A percentile compares a stretch with the other conserved stretches of the same genome.
phyloP scores from a whole-genome alignment of 73 alveolate genomes.

The Tetrahymena elliotti region DNA sequence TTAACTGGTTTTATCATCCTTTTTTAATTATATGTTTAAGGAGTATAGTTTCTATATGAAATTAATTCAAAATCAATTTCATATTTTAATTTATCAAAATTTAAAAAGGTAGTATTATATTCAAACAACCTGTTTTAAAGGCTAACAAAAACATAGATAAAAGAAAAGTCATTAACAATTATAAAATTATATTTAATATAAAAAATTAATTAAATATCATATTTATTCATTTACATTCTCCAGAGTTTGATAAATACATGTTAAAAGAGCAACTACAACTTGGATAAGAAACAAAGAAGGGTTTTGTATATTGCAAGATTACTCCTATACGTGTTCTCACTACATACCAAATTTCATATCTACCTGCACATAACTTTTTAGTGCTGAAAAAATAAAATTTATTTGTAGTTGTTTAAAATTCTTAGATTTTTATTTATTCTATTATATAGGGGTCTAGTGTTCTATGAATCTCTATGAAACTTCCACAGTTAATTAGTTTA shows the following conservation, averaged over 20 bases:
- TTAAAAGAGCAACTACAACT: constrained; percentile 31
- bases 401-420: constrained; percentile 13
- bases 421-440: constrained; percentile 29
- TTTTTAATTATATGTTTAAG: not conserved
- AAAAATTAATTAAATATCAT: too few species aligned
- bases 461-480: constrained; percentile 47
- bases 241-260: not conserved
- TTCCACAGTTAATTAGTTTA: constrained; percentile 23
- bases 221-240: not conserved
- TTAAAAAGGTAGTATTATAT: not conserved
- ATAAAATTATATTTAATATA: too few species aligned
- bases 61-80: not conserved
- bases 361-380: constrained; percentile 44
- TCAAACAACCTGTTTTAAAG: not conserved
- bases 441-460: constrained; percentile 27
- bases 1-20: not conserved
- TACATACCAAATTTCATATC: constrained; percentile 52
- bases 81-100: too few species aligned
- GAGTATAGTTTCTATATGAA: not conserved
- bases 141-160: too few species aligned
- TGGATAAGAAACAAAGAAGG: constrained; percentile 37
- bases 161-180: not conserved
- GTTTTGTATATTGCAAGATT: constrained; percentile 27
- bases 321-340: constrained; percentile 38
- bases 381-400: constrained; percentile 32